These are phyloP conservation scores for Pterulicium gracile DNA, from an alignment of 1,284 basidiomycete genomes.

Conservation along the genomic window DNA sequence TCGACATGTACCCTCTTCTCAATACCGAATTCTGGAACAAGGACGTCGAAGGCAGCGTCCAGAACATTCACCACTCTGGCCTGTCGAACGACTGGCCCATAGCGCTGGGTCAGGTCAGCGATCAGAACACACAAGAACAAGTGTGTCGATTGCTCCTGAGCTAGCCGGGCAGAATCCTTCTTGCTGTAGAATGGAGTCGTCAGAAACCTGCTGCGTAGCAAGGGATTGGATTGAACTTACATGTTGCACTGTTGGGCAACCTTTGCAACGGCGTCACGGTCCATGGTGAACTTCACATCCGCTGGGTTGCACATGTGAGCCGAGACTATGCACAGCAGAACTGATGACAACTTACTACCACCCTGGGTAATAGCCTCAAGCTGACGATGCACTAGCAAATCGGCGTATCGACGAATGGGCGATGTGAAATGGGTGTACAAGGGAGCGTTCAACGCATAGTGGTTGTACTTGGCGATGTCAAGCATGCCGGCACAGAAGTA, in stretches of 20 bases:
- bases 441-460: constrained; percentile 86
- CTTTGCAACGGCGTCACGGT: constrained; percentile 94
- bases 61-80: constrained; percentile 91
- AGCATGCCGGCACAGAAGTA: constrained; percentile 99
- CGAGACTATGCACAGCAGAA: constrained; percentile 3
- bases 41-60: constrained; percentile 93
- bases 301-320: constrained; percentile 18
- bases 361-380: constrained; percentile 81
- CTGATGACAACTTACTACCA: constrained; percentile 38
- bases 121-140: constrained; percentile 92
- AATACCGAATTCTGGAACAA: constrained; percentile 89
- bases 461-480: constrained; percentile 95
- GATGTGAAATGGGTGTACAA: constrained; percentile 98
- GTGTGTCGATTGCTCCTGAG: constrained; percentile 94
- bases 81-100: constrained; percentile 89
- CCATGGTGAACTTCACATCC: constrained; percentile 91
- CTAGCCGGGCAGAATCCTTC: constrained; percentile 80
- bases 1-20: constrained; percentile 98
- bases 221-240: constrained; percentile 34
- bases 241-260: constrained; percentile 97
- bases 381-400: constrained; percentile 94
- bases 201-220: no score
- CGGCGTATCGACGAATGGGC: constrained; percentile 88
- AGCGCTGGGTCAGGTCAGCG: constrained; percentile 85
- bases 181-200: constrained; percentile 65